Conservation (phyloP, 176 grass and related monocot species). For the Canna indica region DNA sequence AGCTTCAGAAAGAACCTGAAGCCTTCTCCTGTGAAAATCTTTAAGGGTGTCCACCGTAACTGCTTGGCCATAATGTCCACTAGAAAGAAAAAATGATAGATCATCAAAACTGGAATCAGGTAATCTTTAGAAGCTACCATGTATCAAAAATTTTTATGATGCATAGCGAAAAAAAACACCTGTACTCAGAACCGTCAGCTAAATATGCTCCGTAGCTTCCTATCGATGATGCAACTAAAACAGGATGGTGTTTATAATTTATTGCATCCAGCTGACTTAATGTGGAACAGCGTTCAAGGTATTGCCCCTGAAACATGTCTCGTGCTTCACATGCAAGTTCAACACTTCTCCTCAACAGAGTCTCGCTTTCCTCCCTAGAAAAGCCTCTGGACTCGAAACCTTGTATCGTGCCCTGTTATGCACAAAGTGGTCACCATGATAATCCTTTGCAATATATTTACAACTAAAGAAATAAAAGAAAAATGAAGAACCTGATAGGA, state of each 20-base stretch:
- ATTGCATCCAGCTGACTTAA: neutral
- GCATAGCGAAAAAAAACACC: constrained; percentile 3
- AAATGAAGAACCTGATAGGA: constrained; percentile 23
- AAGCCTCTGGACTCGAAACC: constrained; percentile 43
- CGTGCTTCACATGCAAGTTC: constrained; percentile 37
- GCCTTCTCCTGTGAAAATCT: constrained; percentile 46
- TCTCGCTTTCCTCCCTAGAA: constrained; percentile 39
- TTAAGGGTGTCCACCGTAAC: constrained; percentile 36
- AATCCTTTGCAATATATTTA: constrained; percentile 8
- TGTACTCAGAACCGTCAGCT: constrained; percentile 51
- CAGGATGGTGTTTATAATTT: constrained; percentile 13
- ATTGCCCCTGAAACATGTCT: constrained; percentile 30
- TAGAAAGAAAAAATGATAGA: constrained; percentile 13
- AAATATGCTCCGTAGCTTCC: constrained; percentile 51
- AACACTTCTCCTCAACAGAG: constrained; percentile 41
- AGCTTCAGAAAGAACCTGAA: constrained; percentile 45
- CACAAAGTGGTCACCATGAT: neutral
- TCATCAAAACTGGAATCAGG: constrained; percentile 9
- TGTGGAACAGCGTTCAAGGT: neutral
- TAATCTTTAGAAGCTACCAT: neutral
- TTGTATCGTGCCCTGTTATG: constrained; percentile 38
- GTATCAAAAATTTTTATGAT: neutral
- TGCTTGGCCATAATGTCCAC: constrained; percentile 40
- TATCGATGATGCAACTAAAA: constrained; percentile 40
- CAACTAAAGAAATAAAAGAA: neutral